Conservation (phyloP, 345 rosid species). For the Psidium friedrichsthalianum region DNA sequence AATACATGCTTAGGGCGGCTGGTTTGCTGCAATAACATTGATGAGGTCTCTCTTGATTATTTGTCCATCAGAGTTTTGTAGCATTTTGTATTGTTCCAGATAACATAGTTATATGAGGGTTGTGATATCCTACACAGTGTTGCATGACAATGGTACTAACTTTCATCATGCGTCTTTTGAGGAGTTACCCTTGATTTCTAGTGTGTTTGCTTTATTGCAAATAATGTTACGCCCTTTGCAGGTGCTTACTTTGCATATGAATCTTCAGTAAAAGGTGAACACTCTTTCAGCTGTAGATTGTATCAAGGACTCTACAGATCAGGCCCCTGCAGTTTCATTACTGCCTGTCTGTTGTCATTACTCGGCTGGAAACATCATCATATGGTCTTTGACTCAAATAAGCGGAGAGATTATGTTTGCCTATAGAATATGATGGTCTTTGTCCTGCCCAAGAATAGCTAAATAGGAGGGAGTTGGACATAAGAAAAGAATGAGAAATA, state of each 20-base stretch:
- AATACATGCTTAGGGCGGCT: neutral
- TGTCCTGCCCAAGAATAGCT: neutral
- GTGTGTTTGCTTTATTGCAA: neutral
- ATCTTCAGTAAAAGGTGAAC: neutral
- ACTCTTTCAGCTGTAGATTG: neutral
- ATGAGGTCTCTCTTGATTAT: neutral
- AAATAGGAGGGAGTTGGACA: neutral
- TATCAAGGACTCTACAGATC: neutral
- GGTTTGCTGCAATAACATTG: neutral
- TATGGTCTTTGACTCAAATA: neutral
- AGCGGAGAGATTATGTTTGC: neutral
- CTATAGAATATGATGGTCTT: neutral
- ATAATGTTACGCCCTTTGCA: neutral
- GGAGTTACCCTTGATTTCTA: neutral
- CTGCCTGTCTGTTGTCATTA: neutral
- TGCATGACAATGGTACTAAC: neutral
- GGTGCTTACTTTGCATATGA: neutral
- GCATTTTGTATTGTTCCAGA: neutral
- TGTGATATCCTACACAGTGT: neutral
- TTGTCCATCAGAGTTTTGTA: neutral
- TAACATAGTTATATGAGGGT: neutral
- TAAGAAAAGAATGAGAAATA: neutral
- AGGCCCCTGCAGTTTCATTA: neutral
- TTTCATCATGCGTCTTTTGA: neutral
- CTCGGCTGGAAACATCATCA: neutral